Evolutionary conservation across 306 rosid genomes (phyloP), one percentile per base, ranked within the genome.

Genomic region (Ziziphus jujuba): DNA sequence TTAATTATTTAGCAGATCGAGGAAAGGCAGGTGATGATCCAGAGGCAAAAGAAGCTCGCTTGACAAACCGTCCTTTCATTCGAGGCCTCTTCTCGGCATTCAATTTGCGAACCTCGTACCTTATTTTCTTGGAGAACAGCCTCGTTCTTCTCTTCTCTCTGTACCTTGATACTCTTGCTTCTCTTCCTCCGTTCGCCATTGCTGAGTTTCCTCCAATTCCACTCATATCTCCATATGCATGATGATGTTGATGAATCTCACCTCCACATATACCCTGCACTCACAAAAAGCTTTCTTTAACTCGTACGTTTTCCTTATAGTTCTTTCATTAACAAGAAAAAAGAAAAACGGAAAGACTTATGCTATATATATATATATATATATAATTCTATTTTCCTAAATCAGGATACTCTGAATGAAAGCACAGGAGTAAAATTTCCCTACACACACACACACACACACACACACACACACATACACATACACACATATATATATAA

Each of bases 41-140:
- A 15, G 80, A 65, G 59, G n/a, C n/a, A n/a, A 84, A 84, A 12
- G 88, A 79, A 25, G 88, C 56, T 70, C 89, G 81, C 84, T 92
- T 92, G 5, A 92, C 98, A 65, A 92, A 92, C 69, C 98, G 89
- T 15, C 98, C 98, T 79, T 92, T 92, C 95, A 92, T 92, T 75
- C 98, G 84, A 0, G 98, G 98, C 78, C 98, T 85, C 84, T 87
- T 92, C 85, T 92, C 98, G 0, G 98, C 98, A 70, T 92, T 92
- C 91, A 92, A 75, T 63, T 92, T 92, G 59, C 98, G 78, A 67
- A 92, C 98, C 79, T 92, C 96, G 78, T 92, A 92, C 80, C 98
- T 84, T 80, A 92, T 92, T 84, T 92, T 92, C 85, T 89, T 92
- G 0, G 98, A 92, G 68, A 92, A 92, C 85, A 89, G 70, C 71